Evolutionary conservation across 2,329 filamentous ascomycete species (phyloP), one percentile per base, ranked within the genome.

Genomic region (Cladosporium sp.): DNA sequence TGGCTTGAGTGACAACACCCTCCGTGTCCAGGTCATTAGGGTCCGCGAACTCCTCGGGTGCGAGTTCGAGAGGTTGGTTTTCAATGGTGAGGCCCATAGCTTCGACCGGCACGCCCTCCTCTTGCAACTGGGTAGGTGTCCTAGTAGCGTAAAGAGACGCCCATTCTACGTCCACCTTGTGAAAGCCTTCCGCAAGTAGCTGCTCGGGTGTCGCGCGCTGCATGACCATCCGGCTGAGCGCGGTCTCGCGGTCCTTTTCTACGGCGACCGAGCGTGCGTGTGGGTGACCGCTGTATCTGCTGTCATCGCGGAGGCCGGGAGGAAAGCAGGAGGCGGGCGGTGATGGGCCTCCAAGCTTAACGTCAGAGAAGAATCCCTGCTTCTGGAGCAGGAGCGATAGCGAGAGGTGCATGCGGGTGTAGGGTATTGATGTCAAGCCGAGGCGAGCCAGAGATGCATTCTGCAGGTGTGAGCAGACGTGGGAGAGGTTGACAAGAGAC

Each of bases 401-500:
- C 42, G 75, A 76, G 57, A 95, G 83, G 75, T 93, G 90, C 68
- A 90, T 82, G 61, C 91, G 91, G 46, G 82, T 85, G 74, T 86
- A 85, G 43, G 85, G 83, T 58, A 95, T 80, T 7, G 89, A 95
- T 32, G 91, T 95, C 46, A 95, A 77, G 60, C 86, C 87, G 0
- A 96, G 82, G 1, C 86, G 84, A n/a, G 87, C 89, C 64, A 84
- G 84, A 53, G 86, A 86, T 60, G 87, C 88, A 76, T 96, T 96
- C 70, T 93, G 88, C 53, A 96, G 79, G 75, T 95, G 90, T 60
- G 89, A 90, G 78, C 88, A 95, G 73, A 91, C 83, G 76, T 92
- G 77, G 63, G 83, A 79, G 59, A 95, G 80, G 71, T 85, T 82
- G 67, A 81, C 76, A 72, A 95, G 80, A 63, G 84, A 87, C 85